A percentile compares a stretch with the other conserved stretches of the same genome.
Conservation (phyloP, 2,329 filamentous ascomycete species). For the Penicillium corylophilum region DNA sequence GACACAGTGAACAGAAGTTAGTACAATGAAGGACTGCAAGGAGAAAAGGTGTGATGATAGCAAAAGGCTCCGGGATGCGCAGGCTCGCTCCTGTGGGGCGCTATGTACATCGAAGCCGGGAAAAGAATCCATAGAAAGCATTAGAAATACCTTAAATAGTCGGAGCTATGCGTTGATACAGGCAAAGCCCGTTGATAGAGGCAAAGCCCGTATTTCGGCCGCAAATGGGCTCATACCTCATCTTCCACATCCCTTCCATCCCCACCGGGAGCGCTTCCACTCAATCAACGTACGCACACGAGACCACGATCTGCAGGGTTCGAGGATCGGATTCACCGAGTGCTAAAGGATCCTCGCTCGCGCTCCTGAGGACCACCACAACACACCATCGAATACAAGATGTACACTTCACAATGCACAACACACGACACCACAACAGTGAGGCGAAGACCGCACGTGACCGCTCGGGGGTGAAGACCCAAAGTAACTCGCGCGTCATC, state of each 20-base stretch:
- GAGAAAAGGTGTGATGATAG: neutral
- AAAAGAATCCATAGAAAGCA: neutral
- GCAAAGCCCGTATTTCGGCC: neutral
- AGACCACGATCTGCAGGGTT: neutral
- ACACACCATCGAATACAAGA: neutral
- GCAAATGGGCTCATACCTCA: neutral
- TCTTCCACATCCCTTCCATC: neutral
- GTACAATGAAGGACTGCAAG: no score
- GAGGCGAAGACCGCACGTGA: neutral
- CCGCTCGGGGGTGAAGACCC: neutral
- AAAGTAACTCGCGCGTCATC: no score
- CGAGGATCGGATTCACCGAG: neutral
- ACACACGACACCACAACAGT: neutral
- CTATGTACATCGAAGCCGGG: neutral
- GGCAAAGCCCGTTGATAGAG: neutral
- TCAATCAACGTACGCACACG: neutral
- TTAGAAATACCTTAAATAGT: neutral
- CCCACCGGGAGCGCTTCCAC: neutral
- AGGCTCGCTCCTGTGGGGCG: neutral
- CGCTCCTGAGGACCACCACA: neutral
- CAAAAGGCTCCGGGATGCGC: neutral
- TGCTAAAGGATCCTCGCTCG: neutral
- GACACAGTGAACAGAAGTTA: neutral
- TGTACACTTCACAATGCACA: no score
- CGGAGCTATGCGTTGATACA: neutral